Evolutionary conservation across 179 eudicot species (phyloP).

Genomic region (Gypsophila paniculata): DNA sequence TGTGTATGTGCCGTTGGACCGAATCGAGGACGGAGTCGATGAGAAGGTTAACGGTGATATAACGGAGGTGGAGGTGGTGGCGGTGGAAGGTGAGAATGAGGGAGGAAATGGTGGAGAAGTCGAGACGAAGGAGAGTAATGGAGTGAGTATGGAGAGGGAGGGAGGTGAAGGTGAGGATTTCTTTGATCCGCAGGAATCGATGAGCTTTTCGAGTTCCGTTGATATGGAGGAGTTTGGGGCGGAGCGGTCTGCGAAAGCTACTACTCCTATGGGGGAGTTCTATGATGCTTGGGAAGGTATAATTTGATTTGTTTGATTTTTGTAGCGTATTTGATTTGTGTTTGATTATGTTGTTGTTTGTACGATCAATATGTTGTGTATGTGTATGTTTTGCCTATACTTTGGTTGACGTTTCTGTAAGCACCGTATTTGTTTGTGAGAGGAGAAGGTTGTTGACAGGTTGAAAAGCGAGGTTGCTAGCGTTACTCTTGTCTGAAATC

Average conservation of each 20-base stretch:
- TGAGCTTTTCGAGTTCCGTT: constrained; percentile 49
- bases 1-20: background rate
- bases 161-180: constrained; percentile 41
- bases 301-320: constrained; percentile 5
- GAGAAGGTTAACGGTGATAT: constrained; percentile 25
- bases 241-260: constrained; percentile 39
- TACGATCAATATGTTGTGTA: too few relatives aligned
- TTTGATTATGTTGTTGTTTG: background rate
- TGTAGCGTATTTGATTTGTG: background rate
- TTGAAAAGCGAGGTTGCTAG: too few relatives aligned
- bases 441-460: too few relatives aligned
- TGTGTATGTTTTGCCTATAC: too few relatives aligned
- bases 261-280: constrained; percentile 61
- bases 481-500: too few relatives aligned
- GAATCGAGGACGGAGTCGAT: constrained; percentile 10
- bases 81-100: background rate
- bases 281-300: constrained; percentile 97
- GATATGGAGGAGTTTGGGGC: constrained; percentile 45
- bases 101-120: constrained; percentile 20
- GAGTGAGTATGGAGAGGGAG: constrained; percentile 35
- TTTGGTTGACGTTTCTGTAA: too few relatives aligned
- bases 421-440: too few relatives aligned
- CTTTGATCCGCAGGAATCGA: constrained; percentile 48
- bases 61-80: background rate
- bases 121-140: constrained; percentile 16